Percentiles rank a stretch among this genome's conserved stretches.
These are phyloP conservation scores for Alternaria conjuncta DNA, from an alignment of 2,329 filamentous ascomycete genomes.

Conservation along the genomic window DNA sequence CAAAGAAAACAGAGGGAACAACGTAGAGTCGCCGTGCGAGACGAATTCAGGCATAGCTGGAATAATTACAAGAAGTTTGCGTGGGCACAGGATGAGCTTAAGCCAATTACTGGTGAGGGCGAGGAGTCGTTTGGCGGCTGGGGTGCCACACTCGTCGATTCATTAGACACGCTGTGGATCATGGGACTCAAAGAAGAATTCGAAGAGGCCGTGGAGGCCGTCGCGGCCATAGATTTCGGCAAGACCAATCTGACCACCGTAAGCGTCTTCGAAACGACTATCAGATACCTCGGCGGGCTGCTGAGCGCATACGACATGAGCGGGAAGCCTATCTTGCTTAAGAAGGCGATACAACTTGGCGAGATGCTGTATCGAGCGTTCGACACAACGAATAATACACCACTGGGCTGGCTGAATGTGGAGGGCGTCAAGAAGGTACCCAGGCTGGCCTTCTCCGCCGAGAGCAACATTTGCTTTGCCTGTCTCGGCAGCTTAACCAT, in stretches of 20 bases:
- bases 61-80: constrained; percentile 52
- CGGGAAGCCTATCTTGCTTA: constrained; percentile 40
- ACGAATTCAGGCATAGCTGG: constrained; percentile 54
- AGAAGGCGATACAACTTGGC: constrained; percentile 48
- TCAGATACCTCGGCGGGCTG: constrained; percentile 49
- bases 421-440: constrained; percentile 40
- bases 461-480: constrained; percentile 53
- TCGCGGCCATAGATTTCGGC: constrained; percentile 54
- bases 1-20: constrained; percentile 36
- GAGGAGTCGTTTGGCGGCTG: constrained; percentile 56
- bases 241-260: constrained; percentile 48
- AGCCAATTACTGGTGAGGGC: constrained; percentile 48
- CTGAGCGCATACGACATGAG: constrained; percentile 49
- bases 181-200: constrained; percentile 58
- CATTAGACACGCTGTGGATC: constrained; percentile 57
- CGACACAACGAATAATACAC: constrained; percentile 54
- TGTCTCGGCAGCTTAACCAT: constrained; percentile 55
- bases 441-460: constrained; percentile 42
- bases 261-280: constrained; percentile 61
- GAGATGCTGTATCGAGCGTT: constrained; percentile 57
- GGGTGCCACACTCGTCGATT: constrained; percentile 56
- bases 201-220: constrained; percentile 53
- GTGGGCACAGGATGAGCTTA: constrained; percentile 57
- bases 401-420: constrained; percentile 52
- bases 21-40: constrained; percentile 48